Evolutionary conservation across 345 rosid genomes (phyloP).

Genomic region (Theobroma cacao): DNA sequence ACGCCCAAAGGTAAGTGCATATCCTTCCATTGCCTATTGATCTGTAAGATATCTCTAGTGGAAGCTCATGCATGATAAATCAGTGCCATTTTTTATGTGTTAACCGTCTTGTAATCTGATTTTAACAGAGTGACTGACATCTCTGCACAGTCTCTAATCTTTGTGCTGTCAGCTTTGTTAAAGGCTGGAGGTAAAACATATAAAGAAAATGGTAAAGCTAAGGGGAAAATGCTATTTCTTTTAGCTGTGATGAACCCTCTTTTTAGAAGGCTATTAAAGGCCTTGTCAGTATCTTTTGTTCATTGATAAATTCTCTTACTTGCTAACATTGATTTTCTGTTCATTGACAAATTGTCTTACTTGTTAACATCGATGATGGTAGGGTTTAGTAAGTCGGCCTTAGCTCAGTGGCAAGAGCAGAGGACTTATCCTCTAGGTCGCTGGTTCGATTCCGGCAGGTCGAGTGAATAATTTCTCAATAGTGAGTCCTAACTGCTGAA

Average conservation of each 20-base stretch:
- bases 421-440: constrained; percentile 29
- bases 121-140: not conserved
- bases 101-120: not conserved
- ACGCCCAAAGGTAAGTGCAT: constrained; percentile 45
- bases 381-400: constrained; percentile 13
- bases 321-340: not conserved
- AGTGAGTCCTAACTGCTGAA: not conserved
- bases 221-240: not conserved
- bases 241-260: not conserved
- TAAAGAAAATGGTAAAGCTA: not conserved
- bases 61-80: not conserved
- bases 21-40: not conserved
- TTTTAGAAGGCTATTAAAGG: not conserved
- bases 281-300: not conserved
- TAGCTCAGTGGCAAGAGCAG: constrained; percentile 40
- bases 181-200: not conserved
- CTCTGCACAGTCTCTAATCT: not conserved
- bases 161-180: not conserved
- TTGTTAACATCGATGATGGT: not conserved
- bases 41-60: not conserved
- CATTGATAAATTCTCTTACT: constrained; percentile 4
- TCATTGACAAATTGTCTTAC: constrained; percentile 5
- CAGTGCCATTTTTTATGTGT: not conserved
- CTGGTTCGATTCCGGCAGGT: constrained; percentile 35
- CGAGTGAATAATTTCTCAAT: constrained; percentile 4